phyloP scores from a whole-genome alignment of 2,329 filamentous ascomycete genomes.

The Aureobasidium namibiae region DNA sequence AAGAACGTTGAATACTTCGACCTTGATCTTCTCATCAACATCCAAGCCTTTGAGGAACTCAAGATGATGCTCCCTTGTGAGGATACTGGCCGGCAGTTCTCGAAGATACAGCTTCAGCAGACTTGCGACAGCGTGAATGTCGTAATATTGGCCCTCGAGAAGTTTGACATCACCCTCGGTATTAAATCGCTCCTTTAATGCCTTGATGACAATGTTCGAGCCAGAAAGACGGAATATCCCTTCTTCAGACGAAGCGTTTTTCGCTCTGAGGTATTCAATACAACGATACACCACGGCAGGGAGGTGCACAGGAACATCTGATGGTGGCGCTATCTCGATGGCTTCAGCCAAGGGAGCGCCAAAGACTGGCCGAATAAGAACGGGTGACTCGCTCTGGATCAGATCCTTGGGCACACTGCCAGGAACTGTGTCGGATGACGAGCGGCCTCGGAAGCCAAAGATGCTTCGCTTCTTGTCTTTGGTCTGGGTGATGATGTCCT shows the following conservation, averaged over 20 bases:
- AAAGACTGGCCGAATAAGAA: constrained; percentile 59
- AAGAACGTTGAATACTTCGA: constrained; percentile 65
- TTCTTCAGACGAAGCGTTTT: constrained; percentile 76
- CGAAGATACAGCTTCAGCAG: constrained; percentile 89
- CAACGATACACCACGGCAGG: constrained; percentile 93
- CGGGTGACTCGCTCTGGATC: background rate
- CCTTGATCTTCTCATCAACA: constrained; percentile 68
- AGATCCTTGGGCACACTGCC: constrained; percentile 27
- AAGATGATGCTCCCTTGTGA: constrained; percentile 82
- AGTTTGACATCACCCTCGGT: constrained; percentile 85
- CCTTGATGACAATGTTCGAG: constrained; percentile 91
- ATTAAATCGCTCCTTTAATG: constrained; percentile 87
- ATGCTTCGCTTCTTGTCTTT: constrained; percentile 75
- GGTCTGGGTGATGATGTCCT: constrained; percentile 44
- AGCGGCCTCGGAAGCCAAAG: constrained; percentile 58
- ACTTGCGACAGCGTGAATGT: constrained; percentile 92
- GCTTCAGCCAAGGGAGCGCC: constrained; percentile 80
- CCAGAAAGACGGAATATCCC: constrained; percentile 95
- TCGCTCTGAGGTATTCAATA: constrained; percentile 81
- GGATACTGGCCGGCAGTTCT: constrained; percentile 81
- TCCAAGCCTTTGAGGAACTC: constrained; percentile 70
- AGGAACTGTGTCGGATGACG: constrained; percentile 54
- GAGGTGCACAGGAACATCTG: constrained; percentile 64
- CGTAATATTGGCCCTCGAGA: constrained; percentile 70
- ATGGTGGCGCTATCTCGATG: constrained; percentile 68